Percentiles rank a stretch among this genome's conserved stretches.
Evolutionary conservation across 179 eudicot genomes (phyloP).

Genomic region (Silene vulgaris): DNA sequence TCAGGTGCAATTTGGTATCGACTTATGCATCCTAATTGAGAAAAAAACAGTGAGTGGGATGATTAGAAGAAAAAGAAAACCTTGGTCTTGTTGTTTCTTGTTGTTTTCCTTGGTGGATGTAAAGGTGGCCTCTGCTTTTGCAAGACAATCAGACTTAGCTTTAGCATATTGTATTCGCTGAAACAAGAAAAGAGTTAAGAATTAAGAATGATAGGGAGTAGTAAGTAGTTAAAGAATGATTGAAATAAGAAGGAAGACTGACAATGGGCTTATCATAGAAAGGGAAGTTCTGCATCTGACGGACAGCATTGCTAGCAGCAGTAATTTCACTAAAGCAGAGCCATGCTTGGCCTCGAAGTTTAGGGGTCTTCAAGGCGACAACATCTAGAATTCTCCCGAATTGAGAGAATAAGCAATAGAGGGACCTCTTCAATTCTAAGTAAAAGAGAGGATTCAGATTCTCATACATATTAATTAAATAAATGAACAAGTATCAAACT

Average conservation of each 20-base stretch:
- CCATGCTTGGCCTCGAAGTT: constrained; percentile 98
- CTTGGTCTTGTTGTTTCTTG: constrained; percentile 88
- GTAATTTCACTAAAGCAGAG: constrained; percentile 84
- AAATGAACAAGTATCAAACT: too few species aligned
- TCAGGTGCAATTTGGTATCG: too few species aligned
- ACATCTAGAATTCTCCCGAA: constrained; percentile 90
- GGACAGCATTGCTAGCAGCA: constrained; percentile 96
- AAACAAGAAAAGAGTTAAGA: constrained; percentile 15
- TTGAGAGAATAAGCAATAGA: constrained; percentile 79
- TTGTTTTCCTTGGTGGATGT: constrained; percentile 60
- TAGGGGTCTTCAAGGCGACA: constrained; percentile 75
- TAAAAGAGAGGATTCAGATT: not conserved
- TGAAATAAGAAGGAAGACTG: not conserved
- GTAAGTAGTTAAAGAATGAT: not conserved
- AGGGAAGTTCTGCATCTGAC: constrained; percentile 96
- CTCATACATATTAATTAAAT: too few species aligned
- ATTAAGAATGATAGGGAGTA: not conserved
- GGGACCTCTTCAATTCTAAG: constrained; percentile 83
- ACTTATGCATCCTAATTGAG: not conserved
- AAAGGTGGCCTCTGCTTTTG: constrained; percentile 80
- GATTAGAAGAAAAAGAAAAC: constrained; percentile 29
- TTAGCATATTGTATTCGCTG: constrained; percentile 96
- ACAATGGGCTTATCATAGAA: constrained; percentile 95
- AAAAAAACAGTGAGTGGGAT: not conserved
- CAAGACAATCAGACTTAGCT: constrained; percentile 76